These are phyloP conservation scores for Hymenotorrendiella dingleyae DNA, from an alignment of 2,329 filamentous ascomycete genomes.

Conservation along the genomic window DNA sequence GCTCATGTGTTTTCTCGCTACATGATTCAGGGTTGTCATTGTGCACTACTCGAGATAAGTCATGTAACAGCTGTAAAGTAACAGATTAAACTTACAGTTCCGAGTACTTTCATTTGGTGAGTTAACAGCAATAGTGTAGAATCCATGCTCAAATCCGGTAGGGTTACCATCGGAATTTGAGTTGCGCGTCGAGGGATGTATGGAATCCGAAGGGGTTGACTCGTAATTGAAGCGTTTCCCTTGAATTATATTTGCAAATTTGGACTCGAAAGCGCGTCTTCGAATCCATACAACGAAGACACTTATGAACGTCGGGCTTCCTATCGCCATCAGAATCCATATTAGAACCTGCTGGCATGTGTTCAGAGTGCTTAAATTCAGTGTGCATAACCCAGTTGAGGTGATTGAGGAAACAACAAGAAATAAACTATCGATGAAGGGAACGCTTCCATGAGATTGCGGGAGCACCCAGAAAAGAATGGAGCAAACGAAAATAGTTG, in stretches of 20 bases:
- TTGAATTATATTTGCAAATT: slow-evolving; percentile 35
- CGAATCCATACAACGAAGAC: slow-evolving; percentile 57
- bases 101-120: background rate
- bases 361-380: slow-evolving; percentile 57
- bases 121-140: background rate
- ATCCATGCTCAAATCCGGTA: background rate
- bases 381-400: slow-evolving; percentile 61
- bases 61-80: too few relatives aligned
- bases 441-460: slow-evolving; percentile 43
- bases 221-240: background rate
- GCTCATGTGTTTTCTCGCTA: too few relatives aligned
- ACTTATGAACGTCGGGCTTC: slow-evolving; percentile 63
- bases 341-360: slow-evolving; percentile 63
- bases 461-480: slow-evolving; percentile 56
- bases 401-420: slow-evolving; percentile 62
- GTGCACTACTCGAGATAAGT: too few relatives aligned
- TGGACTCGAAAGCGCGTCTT: slow-evolving; percentile 55
- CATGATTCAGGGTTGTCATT: too few relatives aligned
- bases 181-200: background rate
- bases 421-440: slow-evolving; percentile 60
- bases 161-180: background rate
- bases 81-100: background rate
- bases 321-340: slow-evolving; percentile 59
- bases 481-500: slow-evolving; percentile 47
- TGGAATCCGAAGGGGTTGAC: background rate